Percentiles rank a stretch among this genome's conserved stretches.
These are phyloP conservation scores for Kodamaea arcana DNA, from an alignment of 1,139 yeast genomes.

Conservation along the genomic window DNA sequence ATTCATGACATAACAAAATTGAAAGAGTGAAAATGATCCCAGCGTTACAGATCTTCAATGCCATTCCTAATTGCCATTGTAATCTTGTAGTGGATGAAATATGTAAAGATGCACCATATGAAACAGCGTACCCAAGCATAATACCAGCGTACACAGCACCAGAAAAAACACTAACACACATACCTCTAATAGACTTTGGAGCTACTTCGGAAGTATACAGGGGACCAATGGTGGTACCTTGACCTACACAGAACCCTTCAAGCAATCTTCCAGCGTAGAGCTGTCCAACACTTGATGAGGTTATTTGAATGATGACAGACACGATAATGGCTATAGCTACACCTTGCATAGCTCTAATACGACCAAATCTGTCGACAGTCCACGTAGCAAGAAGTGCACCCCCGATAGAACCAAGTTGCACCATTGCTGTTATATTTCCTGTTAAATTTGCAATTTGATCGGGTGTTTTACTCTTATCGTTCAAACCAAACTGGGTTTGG, in stretches of 20 bases:
- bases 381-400: slow-evolving; percentile 51
- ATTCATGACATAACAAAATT: slow-evolving; percentile 35
- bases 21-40: slow-evolving; percentile 38
- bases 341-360: slow-evolving; percentile 49
- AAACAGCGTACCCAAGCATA: slow-evolving; percentile 48
- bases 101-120: slow-evolving; percentile 39
- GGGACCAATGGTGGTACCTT: slow-evolving; percentile 56
- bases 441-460: slow-evolving; percentile 42
- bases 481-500: slow-evolving; percentile 41
- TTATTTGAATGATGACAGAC: slow-evolving; percentile 46
- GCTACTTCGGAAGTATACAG: slow-evolving; percentile 51
- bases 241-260: slow-evolving; percentile 55
- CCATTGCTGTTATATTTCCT: slow-evolving; percentile 60
- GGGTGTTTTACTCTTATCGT: slow-evolving; percentile 33
- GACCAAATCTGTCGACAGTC: slow-evolving; percentile 51
- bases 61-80: slow-evolving; percentile 32
- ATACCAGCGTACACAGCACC: slow-evolving; percentile 56
- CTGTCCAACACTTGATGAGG: slow-evolving; percentile 43
- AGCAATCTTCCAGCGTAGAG: slow-evolving; percentile 51
- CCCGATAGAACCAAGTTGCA: slow-evolving; percentile 56
- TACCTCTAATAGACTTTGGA: slow-evolving; percentile 51
- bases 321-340: slow-evolving; percentile 44
- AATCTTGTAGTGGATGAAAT: slow-evolving; percentile 22
- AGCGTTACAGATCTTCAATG: slow-evolving; percentile 35
- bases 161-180: slow-evolving; percentile 47